Conservation (phyloP, 139 green algal genomes). For the Desmodesmus armatus region DNA sequence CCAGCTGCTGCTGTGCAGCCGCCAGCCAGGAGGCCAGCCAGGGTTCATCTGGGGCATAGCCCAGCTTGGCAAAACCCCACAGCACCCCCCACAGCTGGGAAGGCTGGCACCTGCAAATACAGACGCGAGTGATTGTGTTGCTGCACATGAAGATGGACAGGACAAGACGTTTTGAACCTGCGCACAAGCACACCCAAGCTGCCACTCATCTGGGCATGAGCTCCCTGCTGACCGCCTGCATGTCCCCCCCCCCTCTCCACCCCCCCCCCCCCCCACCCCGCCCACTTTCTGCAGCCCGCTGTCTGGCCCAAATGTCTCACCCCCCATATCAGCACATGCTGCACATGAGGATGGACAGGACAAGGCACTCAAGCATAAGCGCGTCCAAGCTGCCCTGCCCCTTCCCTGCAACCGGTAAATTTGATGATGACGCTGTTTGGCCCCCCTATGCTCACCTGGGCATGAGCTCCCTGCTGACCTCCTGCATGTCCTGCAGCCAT, state of each 20-base stretch:
- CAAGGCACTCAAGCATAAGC: no score
- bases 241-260: not conserved
- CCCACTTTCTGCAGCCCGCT: no score
- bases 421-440: no score
- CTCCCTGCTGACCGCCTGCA: not conserved
- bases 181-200: no score
- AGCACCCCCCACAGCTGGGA: conserved; percentile 46
- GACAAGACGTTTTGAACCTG: no score
- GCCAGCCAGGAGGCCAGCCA: conserved; percentile 36
- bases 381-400: no score
- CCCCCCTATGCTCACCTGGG: not conserved
- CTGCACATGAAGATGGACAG: not conserved
- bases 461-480: not conserved
- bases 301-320: no score
- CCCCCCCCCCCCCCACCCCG: no score
- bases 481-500: conserved; percentile 16
- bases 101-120: conserved; percentile 28
- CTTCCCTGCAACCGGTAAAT: no score
- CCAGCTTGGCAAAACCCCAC: conserved; percentile 43
- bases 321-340: no score
- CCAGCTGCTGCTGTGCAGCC: conserved; percentile 32
- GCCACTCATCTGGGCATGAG: conserved; percentile 26
- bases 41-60: conserved; percentile 14
- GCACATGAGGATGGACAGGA: not conserved
- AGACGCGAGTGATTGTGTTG: no score